Evolutionary conservation across 2,329 filamentous ascomycete species (phyloP), one percentile per base, ranked within the genome.

Genomic region (Fusarium sambucinum): DNA sequence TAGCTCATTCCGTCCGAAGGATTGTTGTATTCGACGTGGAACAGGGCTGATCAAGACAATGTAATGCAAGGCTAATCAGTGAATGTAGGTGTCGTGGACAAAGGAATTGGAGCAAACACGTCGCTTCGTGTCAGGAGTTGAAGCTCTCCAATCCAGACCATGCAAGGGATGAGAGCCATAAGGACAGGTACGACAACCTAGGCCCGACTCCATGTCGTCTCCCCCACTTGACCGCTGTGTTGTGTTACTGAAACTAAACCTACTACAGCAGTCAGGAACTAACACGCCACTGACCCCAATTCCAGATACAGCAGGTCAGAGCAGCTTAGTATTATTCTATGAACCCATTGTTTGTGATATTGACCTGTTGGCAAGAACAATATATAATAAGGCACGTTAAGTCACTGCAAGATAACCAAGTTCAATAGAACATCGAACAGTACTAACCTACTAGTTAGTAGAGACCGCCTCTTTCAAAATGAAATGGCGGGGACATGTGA

Each of bases 1-100:
- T 69, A 69, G 66, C 66, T 63, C 66, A 63, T 69, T 67, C 66
- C 66, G 66, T 45, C 55, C 52, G 42, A 48, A 63, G 55, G 51
- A 66, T 66, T 40, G 29, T 66, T 40, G 29, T 21, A 62, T 21
- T 62, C 53, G 30, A 44, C 38, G 30, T 47, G 13, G 29, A 37
- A 30, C 32, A 52, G 41, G 42, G 41, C 25, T 35, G 46, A 37
- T 46, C 21, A n/a, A n/a, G 29, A 42, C 30, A 23, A 25, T 41
- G 40, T 13, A 42, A 42, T 27, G 23, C 51, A 41, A 32, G 29
- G 32, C 17, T 9, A 60, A 42, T 30, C 29, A 66, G 55, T 21
- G 40, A 56, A 32, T 14, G 37, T 37, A 41, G 33, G 35, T 21
- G 41, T 41, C 25, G 41, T 19, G 45, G 59, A 60, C 46, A 64